These are phyloP conservation scores for Cryptosporidium ryanae DNA, from an alignment of 169 alveolate genomes.

Conservation along the genomic window DNA sequence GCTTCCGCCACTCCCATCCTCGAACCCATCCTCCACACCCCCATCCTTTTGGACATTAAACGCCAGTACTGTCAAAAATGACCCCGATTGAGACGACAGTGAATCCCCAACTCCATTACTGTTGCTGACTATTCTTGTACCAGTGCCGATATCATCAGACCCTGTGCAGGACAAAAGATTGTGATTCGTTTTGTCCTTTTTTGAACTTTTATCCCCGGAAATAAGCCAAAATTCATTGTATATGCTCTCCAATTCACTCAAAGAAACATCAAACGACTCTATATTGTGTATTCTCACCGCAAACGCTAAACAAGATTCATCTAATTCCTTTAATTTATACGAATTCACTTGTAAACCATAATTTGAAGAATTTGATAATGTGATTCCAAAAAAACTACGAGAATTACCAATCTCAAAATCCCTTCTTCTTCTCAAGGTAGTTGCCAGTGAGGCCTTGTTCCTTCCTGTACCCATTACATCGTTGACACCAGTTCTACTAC, in stretches of 20 bases:
- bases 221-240: slow-evolving; percentile 20
- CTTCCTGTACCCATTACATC: too few relatives aligned
- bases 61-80: slow-evolving; percentile 24
- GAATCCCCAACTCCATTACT: too few relatives aligned
- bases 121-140: too few relatives aligned
- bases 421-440: slow-evolving; percentile 42
- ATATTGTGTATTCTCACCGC: slow-evolving; percentile 12
- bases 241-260: slow-evolving; percentile 6
- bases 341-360: slow-evolving; percentile 5
- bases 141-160: too few relatives aligned
- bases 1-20: background rate
- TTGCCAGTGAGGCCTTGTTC: background rate
- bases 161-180: too few relatives aligned
- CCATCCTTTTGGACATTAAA: slow-evolving; percentile 12
- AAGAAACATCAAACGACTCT: background rate
- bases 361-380: slow-evolving; percentile 1
- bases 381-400: slow-evolving; percentile 25
- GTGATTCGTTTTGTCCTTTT: too few relatives aligned
- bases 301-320: slow-evolving; percentile 23
- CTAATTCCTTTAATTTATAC: background rate
- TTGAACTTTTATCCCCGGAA: background rate
- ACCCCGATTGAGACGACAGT: background rate
- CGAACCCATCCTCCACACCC: background rate
- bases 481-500: too few relatives aligned
- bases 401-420: slow-evolving; percentile 20